Evolutionary conservation across 2,329 filamentous ascomycete genomes (phyloP).

Genomic region (Epicoccum sorghinum): DNA sequence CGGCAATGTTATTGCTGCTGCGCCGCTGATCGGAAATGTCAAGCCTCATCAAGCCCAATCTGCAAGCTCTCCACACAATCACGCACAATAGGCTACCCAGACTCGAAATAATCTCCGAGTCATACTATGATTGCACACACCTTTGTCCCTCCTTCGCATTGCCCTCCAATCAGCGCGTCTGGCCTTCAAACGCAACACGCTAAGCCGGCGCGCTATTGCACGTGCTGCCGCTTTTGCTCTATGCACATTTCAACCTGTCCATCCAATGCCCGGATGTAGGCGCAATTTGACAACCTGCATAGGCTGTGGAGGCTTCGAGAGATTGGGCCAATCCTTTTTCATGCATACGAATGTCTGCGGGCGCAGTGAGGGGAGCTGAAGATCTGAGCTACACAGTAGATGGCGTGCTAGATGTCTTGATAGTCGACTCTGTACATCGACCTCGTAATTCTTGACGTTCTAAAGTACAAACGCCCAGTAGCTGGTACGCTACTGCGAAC

Average conservation of each 20-base stretch:
- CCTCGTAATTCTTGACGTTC: no score
- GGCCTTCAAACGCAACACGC: background rate
- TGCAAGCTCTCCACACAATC: conserved; percentile 2
- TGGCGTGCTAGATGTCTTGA: no score
- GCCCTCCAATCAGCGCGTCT: conserved; percentile 20
- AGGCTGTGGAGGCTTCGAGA: no score
- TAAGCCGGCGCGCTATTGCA: background rate
- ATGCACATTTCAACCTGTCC: background rate
- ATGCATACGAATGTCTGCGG: no score
- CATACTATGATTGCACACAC: conserved; percentile 19
- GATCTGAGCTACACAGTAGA: no score
- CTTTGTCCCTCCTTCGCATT: conserved; percentile 8
- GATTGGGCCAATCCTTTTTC: no score
- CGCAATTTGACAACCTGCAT: no score
- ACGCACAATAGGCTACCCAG: conserved; percentile 1
- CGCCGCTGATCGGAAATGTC: conserved; percentile 2
- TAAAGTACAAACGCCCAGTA: no score
- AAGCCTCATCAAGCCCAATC: background rate
- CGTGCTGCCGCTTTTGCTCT: background rate
- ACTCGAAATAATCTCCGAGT: conserved; percentile 30
- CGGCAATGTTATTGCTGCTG: background rate
- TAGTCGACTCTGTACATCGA: no score
- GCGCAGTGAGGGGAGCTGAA: no score
- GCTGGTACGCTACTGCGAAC: no score
- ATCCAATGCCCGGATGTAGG: no score